These are phyloP conservation scores for Colletotrichum somersetense DNA, from an alignment of 2,329 filamentous ascomycete genomes.

Conservation along the genomic window DNA sequence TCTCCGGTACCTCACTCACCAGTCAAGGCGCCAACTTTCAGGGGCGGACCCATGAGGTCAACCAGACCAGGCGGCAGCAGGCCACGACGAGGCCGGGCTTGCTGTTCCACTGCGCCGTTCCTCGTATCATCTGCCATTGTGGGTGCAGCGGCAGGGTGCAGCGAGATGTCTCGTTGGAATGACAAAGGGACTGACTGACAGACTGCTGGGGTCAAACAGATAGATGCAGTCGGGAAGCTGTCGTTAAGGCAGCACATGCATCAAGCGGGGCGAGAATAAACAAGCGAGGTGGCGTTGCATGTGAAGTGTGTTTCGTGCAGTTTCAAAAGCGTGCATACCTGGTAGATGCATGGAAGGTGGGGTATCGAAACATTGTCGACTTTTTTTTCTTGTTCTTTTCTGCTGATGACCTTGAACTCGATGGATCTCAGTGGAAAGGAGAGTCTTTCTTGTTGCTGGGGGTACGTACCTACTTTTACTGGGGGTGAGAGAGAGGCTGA, in stretches of 20 bases:
- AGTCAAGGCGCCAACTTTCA: conserved; percentile 70
- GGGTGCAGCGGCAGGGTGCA: conserved; percentile 34
- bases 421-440: neutral
- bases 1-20: conserved; percentile 57
- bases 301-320: conserved; percentile 33
- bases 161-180: neutral
- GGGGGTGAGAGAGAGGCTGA: neutral
- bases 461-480: neutral
- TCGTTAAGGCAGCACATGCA: conserved; percentile 27
- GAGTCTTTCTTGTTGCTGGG: neutral
- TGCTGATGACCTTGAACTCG: neutral
- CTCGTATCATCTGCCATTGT: conserved; percentile 39
- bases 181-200: neutral
- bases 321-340: conserved; percentile 14
- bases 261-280: conserved; percentile 14
- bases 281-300: conserved; percentile 20
- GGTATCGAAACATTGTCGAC: conserved; percentile 11
- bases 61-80: conserved; percentile 58
- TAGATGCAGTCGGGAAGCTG: conserved; percentile 29
- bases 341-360: conserved; percentile 33
- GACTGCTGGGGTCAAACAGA: neutral
- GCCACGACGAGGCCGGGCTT: conserved; percentile 47
- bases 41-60: conserved; percentile 62
- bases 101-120: conserved; percentile 12
- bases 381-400: neutral